Evolutionary conservation across 164 flowering plant species (phyloP).

Genomic region (Santalum album): DNA sequence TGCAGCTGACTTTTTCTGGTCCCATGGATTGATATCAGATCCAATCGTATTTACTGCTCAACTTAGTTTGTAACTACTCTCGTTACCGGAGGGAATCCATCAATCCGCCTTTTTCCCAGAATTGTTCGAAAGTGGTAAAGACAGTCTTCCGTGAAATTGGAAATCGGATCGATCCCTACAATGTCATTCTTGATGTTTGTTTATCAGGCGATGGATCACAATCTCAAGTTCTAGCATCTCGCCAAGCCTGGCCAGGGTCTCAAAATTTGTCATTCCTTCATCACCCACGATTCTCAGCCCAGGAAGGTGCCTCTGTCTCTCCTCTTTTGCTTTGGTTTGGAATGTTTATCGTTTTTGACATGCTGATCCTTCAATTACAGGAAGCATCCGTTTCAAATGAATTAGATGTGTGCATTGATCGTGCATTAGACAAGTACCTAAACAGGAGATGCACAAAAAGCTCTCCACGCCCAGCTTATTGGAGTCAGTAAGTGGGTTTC

Average conservation of each 20-base stretch:
- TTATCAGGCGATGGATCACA: neutral
- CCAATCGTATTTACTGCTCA: neutral
- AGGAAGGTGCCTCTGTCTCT: no score
- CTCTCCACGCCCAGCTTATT: neutral
- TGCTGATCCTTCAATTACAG: no score
- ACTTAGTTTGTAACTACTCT: neutral
- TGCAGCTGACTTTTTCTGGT: neutral
- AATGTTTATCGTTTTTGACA: no score
- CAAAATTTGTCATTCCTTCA: no score
- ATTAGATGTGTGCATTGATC: neutral
- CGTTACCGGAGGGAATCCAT: neutral
- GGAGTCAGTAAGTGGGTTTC: neutral
- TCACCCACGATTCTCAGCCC: no score
- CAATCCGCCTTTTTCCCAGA: neutral
- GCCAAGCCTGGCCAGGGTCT: no score
- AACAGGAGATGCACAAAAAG: neutral
- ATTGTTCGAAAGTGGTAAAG: neutral
- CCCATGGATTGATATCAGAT: neutral
- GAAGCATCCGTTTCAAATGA: neutral
- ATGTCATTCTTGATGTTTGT: conserved; percentile 4
- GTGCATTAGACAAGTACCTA: neutral
- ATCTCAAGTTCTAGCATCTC: no score
- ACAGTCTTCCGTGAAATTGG: neutral
- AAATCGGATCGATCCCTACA: neutral
- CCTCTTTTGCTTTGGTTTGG: no score